Percentiles rank a stretch among this genome's conserved stretches.
Evolutionary conservation across 768 basidiomycete genomes (phyloP).

Genomic region (Suillus paluster): DNA sequence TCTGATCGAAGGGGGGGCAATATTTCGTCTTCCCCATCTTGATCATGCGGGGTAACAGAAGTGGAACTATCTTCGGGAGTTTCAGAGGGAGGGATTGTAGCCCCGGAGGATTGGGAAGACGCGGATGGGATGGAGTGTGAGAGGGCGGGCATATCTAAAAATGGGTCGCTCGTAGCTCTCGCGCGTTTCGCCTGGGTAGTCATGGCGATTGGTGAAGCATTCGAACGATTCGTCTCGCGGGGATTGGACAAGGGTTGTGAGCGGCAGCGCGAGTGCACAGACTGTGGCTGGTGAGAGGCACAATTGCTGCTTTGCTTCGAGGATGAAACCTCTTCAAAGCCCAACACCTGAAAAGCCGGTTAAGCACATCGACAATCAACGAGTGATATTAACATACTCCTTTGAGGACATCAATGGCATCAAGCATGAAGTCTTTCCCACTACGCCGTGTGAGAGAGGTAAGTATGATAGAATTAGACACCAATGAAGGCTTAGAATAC

Average conservation of each 20-base stretch:
- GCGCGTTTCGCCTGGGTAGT: slow-evolving; percentile 62
- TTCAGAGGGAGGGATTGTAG: slow-evolving; percentile 38
- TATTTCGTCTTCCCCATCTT: slow-evolving; percentile 38
- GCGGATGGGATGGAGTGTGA: slow-evolving; percentile 60
- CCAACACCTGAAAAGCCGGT: slow-evolving; percentile 50
- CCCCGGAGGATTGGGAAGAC: slow-evolving; percentile 49
- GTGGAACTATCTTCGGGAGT: slow-evolving; percentile 46
- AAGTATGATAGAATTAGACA: slow-evolving; percentile 19
- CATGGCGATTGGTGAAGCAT: slow-evolving; percentile 44
- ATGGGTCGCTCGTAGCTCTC: slow-evolving; percentile 80
- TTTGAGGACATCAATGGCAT: slow-evolving; percentile 88
- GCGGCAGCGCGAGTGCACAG: slow-evolving; percentile 57
- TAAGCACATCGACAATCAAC: slow-evolving; percentile 13
- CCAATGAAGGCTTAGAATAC: slow-evolving; percentile 36
- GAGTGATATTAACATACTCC: slow-evolving; percentile 59
- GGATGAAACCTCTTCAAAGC: slow-evolving; percentile 70
- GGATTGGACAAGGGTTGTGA: slow-evolving; percentile 55
- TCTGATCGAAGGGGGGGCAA: slow-evolving; percentile 39
- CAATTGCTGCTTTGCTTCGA: slow-evolving; percentile 36
- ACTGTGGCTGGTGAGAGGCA: slow-evolving; percentile 42
- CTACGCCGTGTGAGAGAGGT: slow-evolving; percentile 45
- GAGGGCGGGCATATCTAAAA: slow-evolving; percentile 69
- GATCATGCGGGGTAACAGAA: slow-evolving; percentile 38
- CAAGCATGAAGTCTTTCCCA: slow-evolving; percentile 93
- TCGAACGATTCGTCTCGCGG: slow-evolving; percentile 31